Percentiles rank a stretch among this genome's conserved stretches.
Evolutionary conservation across 1,284 basidiomycete genomes (phyloP).

Genomic region (Melampsora larici-populina): DNA sequence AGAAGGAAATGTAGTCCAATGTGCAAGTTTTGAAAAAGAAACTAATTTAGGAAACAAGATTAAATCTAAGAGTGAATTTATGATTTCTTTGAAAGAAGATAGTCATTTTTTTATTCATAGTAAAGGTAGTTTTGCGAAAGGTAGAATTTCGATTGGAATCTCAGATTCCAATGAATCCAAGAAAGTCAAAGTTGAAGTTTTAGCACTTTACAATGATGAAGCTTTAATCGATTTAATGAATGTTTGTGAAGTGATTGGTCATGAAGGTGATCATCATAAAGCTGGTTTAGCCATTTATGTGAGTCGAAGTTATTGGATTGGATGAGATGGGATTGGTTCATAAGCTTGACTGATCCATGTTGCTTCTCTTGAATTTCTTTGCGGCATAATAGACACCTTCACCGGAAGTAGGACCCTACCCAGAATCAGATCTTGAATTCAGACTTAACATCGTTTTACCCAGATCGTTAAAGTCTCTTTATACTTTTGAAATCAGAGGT

Average conservation of each 20-base stretch:
- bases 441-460: slow-evolving; percentile 18
- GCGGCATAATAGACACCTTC: slow-evolving; percentile 22
- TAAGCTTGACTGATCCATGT: background rate
- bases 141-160: slow-evolving; percentile 18
- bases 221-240: slow-evolving; percentile 36
- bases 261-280: background rate
- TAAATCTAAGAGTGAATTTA: slow-evolving; percentile 2
- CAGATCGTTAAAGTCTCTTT: background rate
- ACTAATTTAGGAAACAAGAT: slow-evolving; percentile 1
- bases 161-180: slow-evolving; percentile 6
- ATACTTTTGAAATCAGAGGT: slow-evolving; percentile 2
- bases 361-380: background rate
- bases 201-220: slow-evolving; percentile 27
- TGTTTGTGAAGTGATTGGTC: slow-evolving; percentile 20
- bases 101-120: slow-evolving; percentile 38
- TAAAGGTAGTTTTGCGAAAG: slow-evolving; percentile 37
- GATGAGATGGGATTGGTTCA: background rate
- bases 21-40: slow-evolving; percentile 24
- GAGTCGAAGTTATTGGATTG: background rate
- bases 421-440: slow-evolving; percentile 38
- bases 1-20: slow-evolving; percentile 19
- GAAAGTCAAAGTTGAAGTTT: slow-evolving; percentile 15
- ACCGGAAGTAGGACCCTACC: slow-evolving; percentile 37
- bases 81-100: slow-evolving; percentile 2
- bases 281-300: slow-evolving; percentile 39